A percentile compares a stretch with the other conserved stretches of the same genome.
phyloP scores from a whole-genome alignment of 129 eudicot species.

The Arctium minus region DNA sequence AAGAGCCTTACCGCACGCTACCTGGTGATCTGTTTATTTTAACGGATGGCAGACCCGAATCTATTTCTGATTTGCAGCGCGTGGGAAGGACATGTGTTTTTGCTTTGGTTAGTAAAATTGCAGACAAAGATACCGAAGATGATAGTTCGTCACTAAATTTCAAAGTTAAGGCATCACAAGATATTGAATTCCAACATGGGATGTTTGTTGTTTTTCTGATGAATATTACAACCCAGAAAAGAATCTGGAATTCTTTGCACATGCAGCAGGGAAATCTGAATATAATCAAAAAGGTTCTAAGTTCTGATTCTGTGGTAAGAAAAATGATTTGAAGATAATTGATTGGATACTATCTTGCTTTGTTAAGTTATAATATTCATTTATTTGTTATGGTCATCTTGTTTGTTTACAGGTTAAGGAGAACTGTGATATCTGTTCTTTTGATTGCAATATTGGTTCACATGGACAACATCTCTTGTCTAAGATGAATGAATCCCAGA shows the following conservation, averaged over 20 bases:
- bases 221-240: slow-evolving; percentile 44
- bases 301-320: slow-evolving; percentile 37
- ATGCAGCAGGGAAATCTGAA: slow-evolving; percentile 32
- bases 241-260: slow-evolving; percentile 62
- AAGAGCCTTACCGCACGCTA: slow-evolving; percentile 50
- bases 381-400: neutral
- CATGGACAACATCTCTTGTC: neutral
- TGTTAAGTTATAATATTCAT: neutral
- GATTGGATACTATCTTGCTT: neutral
- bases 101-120: slow-evolving; percentile 31
- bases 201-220: slow-evolving; percentile 42
- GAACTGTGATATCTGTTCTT: neutral
- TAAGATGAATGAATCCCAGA: slow-evolving; percentile 30
- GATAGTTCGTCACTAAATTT: slow-evolving; percentile 18
- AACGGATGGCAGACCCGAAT: slow-evolving; percentile 35
- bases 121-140: slow-evolving; percentile 28
- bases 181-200: slow-evolving; percentile 30
- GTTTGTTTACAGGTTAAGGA: neutral
- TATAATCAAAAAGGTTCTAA: slow-evolving; percentile 38
- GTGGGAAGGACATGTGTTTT: slow-evolving; percentile 34
- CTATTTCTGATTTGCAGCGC: slow-evolving; percentile 28
- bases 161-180: slow-evolving; percentile 27
- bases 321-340: neutral
- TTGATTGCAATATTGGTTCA: neutral
- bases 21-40: slow-evolving; percentile 62